Evolutionary conservation across 1,139 yeast genomes (phyloP), one percentile per base, ranked within the genome.

Genomic region (Yamadazyma jaroonii): DNA sequence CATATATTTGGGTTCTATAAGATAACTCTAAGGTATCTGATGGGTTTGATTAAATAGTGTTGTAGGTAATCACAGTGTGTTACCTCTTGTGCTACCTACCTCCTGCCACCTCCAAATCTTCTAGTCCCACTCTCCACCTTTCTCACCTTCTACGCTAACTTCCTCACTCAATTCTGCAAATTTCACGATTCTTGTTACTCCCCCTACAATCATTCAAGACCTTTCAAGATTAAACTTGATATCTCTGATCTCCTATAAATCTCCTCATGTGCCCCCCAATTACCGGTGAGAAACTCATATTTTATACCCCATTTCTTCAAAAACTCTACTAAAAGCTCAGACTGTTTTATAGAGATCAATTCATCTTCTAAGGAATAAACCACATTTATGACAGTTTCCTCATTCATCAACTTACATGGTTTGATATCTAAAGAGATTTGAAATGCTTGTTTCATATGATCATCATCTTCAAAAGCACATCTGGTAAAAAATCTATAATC

Each of bases 191-290:
- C n/a, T n/a, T n/a, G 13, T 25, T 11, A 25, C 7, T n/a, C 6
- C 10, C 6, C 6, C 28, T 11, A n/a, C 6, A 25, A 11, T 11
- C n/a, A n/a, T n/a, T n/a, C n/a, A n/a, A n/a, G n/a, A 14, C 11
- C 17, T 15, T 7, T 6, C 12, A 11, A 9, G 7, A 33, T 33
- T 3, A 33, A 13, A 5, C 17, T 11, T 5, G 56, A 54, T 9
- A 62, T 48, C 21, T 54, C 59, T 8, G 14, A 21, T n/a, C 54
- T 44, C 14, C 51, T 44, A 43, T 62, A 64, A 12, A 66, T 62
- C 39, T 61, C 57, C 43, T 67, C 70, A 38, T 67, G 73, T 13
- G 26, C 15, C 4, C 72, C 73, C 60, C 61, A 67, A 2, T 47
- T 29, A 3, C 57, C 64, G 1, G 33, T 32, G 4, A 43, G 21